Percentiles rank a stretch among this genome's conserved stretches.
phyloP scores from a whole-genome alignment of 257 asterid genomes.

The Henckelia pumila region DNA sequence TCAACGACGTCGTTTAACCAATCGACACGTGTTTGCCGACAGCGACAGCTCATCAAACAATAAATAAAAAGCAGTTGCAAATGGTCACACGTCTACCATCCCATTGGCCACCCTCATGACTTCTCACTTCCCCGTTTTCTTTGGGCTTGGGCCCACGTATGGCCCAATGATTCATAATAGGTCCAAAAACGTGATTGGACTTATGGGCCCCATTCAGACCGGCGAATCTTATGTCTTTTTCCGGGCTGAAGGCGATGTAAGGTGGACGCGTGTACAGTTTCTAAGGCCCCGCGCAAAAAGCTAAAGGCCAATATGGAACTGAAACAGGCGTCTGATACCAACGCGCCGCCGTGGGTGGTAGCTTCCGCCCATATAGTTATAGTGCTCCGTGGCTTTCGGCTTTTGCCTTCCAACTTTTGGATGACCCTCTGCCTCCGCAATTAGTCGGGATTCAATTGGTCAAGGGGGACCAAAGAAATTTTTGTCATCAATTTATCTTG shows the following conservation, averaged over 20 bases:
- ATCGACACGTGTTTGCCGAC: constrained; percentile 69
- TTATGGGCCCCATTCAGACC: constrained; percentile 38
- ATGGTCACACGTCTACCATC: constrained; percentile 56
- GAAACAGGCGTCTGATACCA: neutral
- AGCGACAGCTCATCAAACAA: constrained; percentile 49
- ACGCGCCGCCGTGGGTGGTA: neutral
- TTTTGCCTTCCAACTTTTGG: neutral
- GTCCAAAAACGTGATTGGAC: constrained; percentile 52
- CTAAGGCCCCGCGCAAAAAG: constrained; percentile 29
- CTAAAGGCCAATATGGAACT: neutral
- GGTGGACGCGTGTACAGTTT: constrained; percentile 70
- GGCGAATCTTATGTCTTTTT: constrained; percentile 39
- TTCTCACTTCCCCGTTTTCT: constrained; percentile 22
- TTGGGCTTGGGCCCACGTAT: constrained; percentile 26
- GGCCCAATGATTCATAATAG: constrained; percentile 44
- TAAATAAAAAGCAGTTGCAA: constrained; percentile 46
- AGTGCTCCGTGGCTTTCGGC: neutral
- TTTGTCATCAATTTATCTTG: too few relatives aligned
- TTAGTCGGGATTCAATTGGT: neutral
- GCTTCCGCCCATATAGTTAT: neutral
- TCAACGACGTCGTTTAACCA: neutral
- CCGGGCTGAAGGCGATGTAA: constrained; percentile 30
- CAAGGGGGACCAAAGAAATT: neutral
- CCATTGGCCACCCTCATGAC: constrained; percentile 63
- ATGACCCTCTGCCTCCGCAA: neutral